A percentile compares a stretch with the other conserved stretches of the same genome.
Conservation (phyloP, 2,329 filamentous ascomycete genomes). For the Stromatinia cepivora region DNA sequence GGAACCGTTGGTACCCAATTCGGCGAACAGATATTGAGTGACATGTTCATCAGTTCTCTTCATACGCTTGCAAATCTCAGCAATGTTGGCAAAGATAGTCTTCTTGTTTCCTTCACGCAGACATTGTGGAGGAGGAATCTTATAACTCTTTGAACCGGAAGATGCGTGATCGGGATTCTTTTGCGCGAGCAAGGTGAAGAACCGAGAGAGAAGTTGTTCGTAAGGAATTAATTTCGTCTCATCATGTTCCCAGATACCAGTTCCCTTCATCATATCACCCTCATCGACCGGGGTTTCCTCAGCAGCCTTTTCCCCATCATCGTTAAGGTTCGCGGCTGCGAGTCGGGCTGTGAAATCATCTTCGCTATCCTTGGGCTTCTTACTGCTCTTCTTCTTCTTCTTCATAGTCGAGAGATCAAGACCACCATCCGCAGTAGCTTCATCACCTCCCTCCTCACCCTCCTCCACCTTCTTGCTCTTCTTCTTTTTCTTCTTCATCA, state of each 20-base stretch:
- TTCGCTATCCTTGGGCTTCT: conserved; percentile 42
- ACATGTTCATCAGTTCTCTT: conserved; percentile 98
- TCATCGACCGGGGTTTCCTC: conserved; percentile 35
- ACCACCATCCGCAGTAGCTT: conserved; percentile 50
- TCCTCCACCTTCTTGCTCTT: conserved; percentile 81
- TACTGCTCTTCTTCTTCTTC: conserved; percentile 43
- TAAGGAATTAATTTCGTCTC: conserved; percentile 66
- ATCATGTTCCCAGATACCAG: conserved; percentile 43
- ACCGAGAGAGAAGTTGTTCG: conserved; percentile 80
- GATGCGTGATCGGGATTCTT: conserved; percentile 96
- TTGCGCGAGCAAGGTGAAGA: conserved; percentile 91
- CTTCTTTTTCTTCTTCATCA: conserved; percentile 86
- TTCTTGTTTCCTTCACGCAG: conserved; percentile 99
- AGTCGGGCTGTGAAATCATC: conserved; percentile 42
- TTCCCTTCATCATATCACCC: conserved; percentile 43
- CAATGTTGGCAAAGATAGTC: conserved; percentile 99
- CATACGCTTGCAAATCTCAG: conserved; percentile 99
- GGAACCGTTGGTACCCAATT: conserved; percentile 95
- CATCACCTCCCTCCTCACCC: conserved; percentile 61
- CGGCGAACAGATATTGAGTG: conserved; percentile 94
- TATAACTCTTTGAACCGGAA: conserved; percentile 90
- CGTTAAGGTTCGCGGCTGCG: conserved; percentile 40
- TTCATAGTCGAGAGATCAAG: conserved; percentile 46
- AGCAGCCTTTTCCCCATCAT: conserved; percentile 31
- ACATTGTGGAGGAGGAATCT: conserved; percentile 98